Percentiles rank a stretch among this genome's conserved stretches.
Evolutionary conservation across 2,329 filamentous ascomycete species (phyloP).

Genomic region (Periconia digitata): DNA sequence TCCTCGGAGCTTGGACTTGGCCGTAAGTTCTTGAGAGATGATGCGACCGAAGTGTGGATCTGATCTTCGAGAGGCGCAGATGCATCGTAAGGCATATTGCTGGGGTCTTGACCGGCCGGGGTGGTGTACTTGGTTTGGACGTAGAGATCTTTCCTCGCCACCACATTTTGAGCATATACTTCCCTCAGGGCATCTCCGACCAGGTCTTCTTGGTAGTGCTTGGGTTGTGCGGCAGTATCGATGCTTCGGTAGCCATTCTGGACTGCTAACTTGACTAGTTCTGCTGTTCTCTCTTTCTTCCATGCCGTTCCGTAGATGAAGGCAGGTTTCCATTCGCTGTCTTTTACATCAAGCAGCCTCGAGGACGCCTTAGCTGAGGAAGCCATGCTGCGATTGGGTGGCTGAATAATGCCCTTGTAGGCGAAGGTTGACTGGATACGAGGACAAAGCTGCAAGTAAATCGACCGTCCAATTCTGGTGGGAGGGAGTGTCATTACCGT

Average conservation of each 20-base stretch:
- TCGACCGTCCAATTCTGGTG: too few species aligned
- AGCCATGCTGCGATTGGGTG: conserved; percentile 20
- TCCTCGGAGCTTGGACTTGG: conserved; percentile 30
- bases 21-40: conserved; percentile 66
- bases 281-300: conserved; percentile 70
- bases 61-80: conserved; percentile 62
- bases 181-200: conserved; percentile 68
- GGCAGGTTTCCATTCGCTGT: conserved; percentile 18
- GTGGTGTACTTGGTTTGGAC: conserved; percentile 85
- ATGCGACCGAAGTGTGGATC: conserved; percentile 66
- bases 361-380: conserved; percentile 14
- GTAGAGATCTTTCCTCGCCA: conserved; percentile 65
- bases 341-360: conserved; percentile 9
- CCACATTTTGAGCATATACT: conserved; percentile 61
- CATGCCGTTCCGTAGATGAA: conserved; percentile 83
- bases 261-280: conserved; percentile 70
- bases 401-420: conserved; percentile 1
- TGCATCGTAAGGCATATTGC: conserved; percentile 65
- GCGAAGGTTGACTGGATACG: neutral
- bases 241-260: conserved; percentile 69
- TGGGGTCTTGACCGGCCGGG: conserved; percentile 60
- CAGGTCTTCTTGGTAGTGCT: conserved; percentile 73
- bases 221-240: conserved; percentile 78
- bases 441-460: neutral
- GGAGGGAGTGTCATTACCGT: too few species aligned